Percentiles rank a stretch among this genome's conserved stretches.
Conservation (phyloP, 1,284 basidiomycete species). For the Polyporus tsugae region DNA sequence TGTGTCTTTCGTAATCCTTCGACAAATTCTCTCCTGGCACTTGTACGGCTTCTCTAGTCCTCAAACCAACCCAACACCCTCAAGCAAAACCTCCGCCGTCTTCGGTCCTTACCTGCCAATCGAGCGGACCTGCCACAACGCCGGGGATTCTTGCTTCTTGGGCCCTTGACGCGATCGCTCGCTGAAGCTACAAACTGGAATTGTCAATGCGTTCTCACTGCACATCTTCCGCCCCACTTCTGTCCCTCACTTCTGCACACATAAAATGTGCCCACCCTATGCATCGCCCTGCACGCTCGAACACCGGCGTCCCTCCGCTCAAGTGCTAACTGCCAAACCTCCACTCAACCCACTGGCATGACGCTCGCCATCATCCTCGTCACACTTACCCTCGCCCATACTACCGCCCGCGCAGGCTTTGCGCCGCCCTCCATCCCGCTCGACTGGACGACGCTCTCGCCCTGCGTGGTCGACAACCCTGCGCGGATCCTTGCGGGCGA, state of each 20-base stretch:
- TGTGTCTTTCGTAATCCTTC: neutral
- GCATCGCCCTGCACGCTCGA: neutral
- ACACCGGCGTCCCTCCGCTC: neutral
- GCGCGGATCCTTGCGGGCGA: conserved; percentile 32
- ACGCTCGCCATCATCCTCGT: conserved; percentile 10
- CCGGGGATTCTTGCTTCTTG: neutral
- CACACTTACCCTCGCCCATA: conserved; percentile 15
- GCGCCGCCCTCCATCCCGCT: conserved; percentile 21
- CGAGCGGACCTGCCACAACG: conserved; percentile 3
- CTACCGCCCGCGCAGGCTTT: conserved; percentile 19
- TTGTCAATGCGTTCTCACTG: neutral
- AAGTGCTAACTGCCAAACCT: neutral
- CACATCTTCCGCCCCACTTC: neutral
- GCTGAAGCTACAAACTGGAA: neutral
- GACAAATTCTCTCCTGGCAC: neutral
- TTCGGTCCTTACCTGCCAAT: neutral
- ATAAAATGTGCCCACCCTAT: neutral
- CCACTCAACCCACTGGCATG: neutral
- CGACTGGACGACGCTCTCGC: conserved; percentile 31
- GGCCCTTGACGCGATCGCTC: neutral
- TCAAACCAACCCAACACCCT: neutral
- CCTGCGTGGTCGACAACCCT: conserved; percentile 36
- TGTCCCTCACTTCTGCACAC: neutral
- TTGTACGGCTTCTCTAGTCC: neutral
- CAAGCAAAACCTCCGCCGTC: neutral